Conservation (phyloP, 495 filamentous ascomycete species). For the Podospora appendiculata region DNA sequence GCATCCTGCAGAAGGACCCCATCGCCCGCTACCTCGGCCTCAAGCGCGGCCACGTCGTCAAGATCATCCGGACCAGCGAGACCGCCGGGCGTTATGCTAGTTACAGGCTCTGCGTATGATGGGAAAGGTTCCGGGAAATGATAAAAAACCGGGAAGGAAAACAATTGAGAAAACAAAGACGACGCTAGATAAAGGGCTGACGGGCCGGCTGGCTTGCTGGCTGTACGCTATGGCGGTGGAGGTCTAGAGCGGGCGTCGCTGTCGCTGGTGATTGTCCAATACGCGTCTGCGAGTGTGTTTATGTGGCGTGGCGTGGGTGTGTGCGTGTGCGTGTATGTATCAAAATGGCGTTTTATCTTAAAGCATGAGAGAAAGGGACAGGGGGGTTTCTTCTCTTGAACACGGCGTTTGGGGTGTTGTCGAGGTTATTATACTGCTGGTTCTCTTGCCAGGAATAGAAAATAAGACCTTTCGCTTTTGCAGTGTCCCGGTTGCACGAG, state of each 20-base stretch:
- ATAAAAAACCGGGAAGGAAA: neutral
- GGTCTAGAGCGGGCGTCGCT: no score
- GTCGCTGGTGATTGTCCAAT: no score
- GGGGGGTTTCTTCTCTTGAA: neutral
- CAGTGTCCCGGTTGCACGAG: no score
- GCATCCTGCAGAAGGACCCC: slow-evolving; percentile 85
- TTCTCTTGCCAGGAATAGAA: no score
- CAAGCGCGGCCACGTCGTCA: slow-evolving; percentile 91
- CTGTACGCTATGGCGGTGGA: no score
- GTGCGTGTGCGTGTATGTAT: neutral
- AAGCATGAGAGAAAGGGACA: neutral
- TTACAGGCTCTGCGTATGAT: slow-evolving; percentile 51
- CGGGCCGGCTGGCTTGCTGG: no score
- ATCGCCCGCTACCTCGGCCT: slow-evolving; percentile 88
- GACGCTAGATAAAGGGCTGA: no score
- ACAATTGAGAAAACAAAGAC: neutral
- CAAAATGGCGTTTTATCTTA: neutral
- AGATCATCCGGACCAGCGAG: slow-evolving; percentile 84
- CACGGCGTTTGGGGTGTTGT: neutral
- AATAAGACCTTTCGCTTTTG: no score
- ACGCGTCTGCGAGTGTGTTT: neutral
- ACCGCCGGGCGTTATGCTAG: slow-evolving; percentile 75
- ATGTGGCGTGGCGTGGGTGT: neutral
- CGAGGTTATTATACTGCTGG: no score
- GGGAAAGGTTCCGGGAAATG: neutral